Conservation (phyloP, 2,329 filamentous ascomycete genomes). For the Alternaria triticimaculans region DNA sequence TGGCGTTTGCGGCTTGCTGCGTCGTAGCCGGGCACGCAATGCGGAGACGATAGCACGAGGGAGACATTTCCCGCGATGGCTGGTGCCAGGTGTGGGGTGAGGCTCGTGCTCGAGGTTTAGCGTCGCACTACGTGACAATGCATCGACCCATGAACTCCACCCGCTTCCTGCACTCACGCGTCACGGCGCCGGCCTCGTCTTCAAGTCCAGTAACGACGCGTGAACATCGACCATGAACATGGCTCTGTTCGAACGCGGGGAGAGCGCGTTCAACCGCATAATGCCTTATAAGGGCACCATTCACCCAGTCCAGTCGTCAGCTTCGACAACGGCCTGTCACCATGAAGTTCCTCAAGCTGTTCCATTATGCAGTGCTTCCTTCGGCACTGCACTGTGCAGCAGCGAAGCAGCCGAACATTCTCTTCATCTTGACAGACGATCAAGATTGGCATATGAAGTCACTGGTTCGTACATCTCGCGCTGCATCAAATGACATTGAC, state of each 20-base stretch:
- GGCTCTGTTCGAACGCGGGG: background rate
- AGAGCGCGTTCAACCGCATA: background rate
- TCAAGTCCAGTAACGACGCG: background rate
- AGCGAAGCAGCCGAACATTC: conserved; percentile 56
- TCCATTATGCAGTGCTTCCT: background rate
- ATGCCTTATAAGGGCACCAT: background rate
- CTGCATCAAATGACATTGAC: fast-evolving
- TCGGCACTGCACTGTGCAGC: background rate
- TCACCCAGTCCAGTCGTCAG: background rate
- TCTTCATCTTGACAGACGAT: conserved; percentile 72
- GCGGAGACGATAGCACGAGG: background rate
- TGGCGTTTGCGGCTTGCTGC: background rate
- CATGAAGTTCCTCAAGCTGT: background rate
- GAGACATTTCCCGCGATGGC: background rate
- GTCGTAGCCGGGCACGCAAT: background rate
- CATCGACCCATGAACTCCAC: background rate
- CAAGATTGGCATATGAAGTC: conserved; percentile 60
- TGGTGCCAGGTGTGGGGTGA: background rate
- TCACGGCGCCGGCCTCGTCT: background rate
- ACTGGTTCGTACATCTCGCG: background rate
- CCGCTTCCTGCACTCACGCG: background rate
- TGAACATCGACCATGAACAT: background rate
- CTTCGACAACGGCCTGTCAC: background rate
- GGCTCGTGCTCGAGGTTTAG: background rate
- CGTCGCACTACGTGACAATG: background rate